These are phyloP conservation scores for Aspergillus aculeatus DNA, from an alignment of 2,329 filamentous ascomycete genomes.

Conservation along the genomic window DNA sequence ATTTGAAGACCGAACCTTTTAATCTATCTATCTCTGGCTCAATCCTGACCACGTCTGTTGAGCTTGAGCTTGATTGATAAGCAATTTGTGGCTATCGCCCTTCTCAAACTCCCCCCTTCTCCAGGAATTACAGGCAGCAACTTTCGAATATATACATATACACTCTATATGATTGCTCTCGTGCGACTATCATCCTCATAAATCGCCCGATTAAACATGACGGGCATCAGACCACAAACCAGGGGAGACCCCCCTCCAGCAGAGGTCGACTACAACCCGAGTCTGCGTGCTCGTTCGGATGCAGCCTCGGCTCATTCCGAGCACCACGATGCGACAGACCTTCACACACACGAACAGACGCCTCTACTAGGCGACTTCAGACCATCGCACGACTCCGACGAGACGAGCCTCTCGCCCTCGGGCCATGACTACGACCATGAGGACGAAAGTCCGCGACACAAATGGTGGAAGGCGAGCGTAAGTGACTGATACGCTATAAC, in stretches of 20 bases:
- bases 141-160: background rate
- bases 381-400: background rate
- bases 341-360: slow-evolving; percentile 21
- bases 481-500: slow-evolving; percentile 20
- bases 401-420: background rate
- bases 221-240: slow-evolving; percentile 20
- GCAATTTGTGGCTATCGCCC: background rate
- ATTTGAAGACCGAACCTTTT: background rate
- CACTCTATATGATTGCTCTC: background rate
- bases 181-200: background rate
- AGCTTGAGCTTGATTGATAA: slow-evolving; percentile 5
- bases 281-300: slow-evolving; percentile 18
- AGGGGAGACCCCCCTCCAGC: slow-evolving; percentile 36
- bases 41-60: background rate
- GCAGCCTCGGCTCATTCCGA: slow-evolving; percentile 8
- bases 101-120: background rate
- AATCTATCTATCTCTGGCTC: background rate
- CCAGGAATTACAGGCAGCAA: background rate
- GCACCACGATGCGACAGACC: background rate
- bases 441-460: background rate
- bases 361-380: slow-evolving; percentile 23
- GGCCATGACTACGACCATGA: background rate
- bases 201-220: background rate
- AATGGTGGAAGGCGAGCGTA: slow-evolving; percentile 53
- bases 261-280: slow-evolving; percentile 29